Percentiles rank a stretch among this genome's conserved stretches.
Evolutionary conservation across 192 early-diverging fungal genomes (phyloP).

Genomic region (Backusella tuberculispora): DNA sequence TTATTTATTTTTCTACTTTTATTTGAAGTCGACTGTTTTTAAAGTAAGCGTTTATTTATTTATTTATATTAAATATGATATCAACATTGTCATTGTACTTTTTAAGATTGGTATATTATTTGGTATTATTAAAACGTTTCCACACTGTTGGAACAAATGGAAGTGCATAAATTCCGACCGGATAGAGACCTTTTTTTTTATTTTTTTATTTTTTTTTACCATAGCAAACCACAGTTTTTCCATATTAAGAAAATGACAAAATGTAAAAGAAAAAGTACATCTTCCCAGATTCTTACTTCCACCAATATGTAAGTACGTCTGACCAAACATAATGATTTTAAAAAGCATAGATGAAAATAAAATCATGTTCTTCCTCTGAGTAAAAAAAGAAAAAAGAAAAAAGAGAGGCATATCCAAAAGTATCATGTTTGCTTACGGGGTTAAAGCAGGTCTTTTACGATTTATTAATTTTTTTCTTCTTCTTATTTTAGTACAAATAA

Average conservation of each 20-base stretch:
- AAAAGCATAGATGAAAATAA: constrained; percentile 3
- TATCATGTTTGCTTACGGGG: background rate
- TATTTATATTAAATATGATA: too few species aligned
- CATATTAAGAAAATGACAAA: constrained; percentile 8
- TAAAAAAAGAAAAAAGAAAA: background rate
- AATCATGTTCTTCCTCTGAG: background rate
- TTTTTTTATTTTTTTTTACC: background rate
- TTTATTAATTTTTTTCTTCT: background rate
- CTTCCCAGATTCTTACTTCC: background rate
- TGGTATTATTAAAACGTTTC: background rate
- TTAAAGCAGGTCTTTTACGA: too few species aligned
- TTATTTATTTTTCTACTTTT: too few species aligned
- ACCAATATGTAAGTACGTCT: background rate
- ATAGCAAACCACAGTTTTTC: constrained; percentile 1
- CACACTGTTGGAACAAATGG: background rate
- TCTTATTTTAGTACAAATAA: background rate
- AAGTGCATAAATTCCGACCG: background rate
- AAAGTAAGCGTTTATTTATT: too few species aligned
- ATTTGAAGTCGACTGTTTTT: too few species aligned
- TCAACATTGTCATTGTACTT: background rate
- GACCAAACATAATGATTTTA: background rate
- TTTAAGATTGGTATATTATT: background rate
- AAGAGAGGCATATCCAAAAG: background rate
- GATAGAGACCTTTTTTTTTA: background rate
- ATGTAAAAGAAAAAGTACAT: background rate